Percentiles rank a stretch among this genome's conserved stretches.
Evolutionary conservation across 306 rosid genomes (phyloP).

Genomic region (Prunus campanulata): DNA sequence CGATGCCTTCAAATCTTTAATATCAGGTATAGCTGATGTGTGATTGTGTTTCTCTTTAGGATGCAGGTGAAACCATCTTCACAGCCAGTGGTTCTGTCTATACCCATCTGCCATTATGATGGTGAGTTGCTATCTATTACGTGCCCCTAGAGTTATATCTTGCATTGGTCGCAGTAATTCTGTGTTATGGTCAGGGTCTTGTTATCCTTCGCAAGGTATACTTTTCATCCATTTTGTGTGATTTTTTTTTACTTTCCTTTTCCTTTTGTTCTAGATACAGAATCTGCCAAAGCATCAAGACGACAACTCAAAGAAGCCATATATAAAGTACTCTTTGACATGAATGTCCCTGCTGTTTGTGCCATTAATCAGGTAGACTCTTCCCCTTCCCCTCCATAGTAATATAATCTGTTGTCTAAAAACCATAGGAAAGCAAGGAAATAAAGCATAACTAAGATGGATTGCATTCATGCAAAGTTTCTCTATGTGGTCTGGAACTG

Average conservation of each 20-base stretch:
- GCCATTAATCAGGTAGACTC: slow-evolving; percentile 77
- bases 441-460: not conserved
- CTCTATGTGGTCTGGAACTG: not conserved
- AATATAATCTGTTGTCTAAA: not conserved
- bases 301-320: slow-evolving; percentile 80
- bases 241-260: slow-evolving; percentile 5
- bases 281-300: slow-evolving; percentile 77
- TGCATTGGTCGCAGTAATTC: not conserved
- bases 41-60: slow-evolving; percentile 40
- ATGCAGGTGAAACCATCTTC: slow-evolving; percentile 71
- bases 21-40: slow-evolving; percentile 11
- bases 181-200: not conserved
- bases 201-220: not conserved
- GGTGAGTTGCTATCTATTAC: slow-evolving; percentile 49
- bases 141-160: slow-evolving; percentile 6
- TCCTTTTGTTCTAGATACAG: slow-evolving; percentile 56
- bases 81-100: slow-evolving; percentile 70
- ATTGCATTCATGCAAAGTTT: not conserved
- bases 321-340: slow-evolving; percentile 62
- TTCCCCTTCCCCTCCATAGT: slow-evolving; percentile 1
- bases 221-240: slow-evolving; percentile 4
- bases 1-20: not conserved
- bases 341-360: slow-evolving; percentile 90
- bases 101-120: slow-evolving; percentile 84
- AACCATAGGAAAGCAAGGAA: not conserved